These are phyloP conservation scores for Mycocentrospora acerina DNA, from an alignment of 2,329 filamentous ascomycete species.

Conservation along the genomic window DNA sequence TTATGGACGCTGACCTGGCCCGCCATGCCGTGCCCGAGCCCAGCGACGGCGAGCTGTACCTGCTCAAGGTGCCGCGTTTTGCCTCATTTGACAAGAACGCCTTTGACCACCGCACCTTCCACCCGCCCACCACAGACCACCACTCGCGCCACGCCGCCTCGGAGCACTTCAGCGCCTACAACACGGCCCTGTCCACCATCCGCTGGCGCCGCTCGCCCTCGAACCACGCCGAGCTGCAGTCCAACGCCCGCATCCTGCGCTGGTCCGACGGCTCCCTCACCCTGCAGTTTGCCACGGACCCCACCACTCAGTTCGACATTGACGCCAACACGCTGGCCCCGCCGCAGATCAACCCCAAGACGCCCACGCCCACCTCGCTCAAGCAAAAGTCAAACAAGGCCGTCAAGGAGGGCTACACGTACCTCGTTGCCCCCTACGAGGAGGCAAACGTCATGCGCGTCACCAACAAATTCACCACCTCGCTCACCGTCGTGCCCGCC, in stretches of 20 bases:
- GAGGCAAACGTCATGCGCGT: conserved; percentile 68
- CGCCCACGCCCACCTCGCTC: conserved; percentile 50
- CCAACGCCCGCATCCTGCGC: conserved; percentile 71
- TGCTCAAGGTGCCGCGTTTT: conserved; percentile 72
- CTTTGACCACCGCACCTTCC: conserved; percentile 67
- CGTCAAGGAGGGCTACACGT: conserved; percentile 72
- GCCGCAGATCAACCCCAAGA: conserved; percentile 51
- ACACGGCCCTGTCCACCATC: conserved; percentile 66
- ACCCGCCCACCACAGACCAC: conserved; percentile 62
- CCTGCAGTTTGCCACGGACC: conserved; percentile 69
- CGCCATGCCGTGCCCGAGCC: conserved; percentile 71
- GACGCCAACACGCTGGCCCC: conserved; percentile 70
- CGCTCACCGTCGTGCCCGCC: conserved; percentile 68
- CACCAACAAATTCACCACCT: conserved; percentile 74
- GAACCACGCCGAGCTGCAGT: conserved; percentile 67
- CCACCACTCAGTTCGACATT: conserved; percentile 71
- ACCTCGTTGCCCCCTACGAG: conserved; percentile 71
- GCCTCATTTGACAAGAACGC: conserved; percentile 67
- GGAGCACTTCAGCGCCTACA: conserved; percentile 59
- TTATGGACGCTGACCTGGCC: conserved; percentile 65
- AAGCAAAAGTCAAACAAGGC: conserved; percentile 14
- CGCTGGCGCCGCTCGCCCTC: conserved; percentile 68
- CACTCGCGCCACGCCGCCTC: conserved; percentile 51
- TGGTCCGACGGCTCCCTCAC: conserved; percentile 82
- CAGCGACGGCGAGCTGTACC: conserved; percentile 70